Evolutionary conservation across 2,329 filamentous ascomycete genomes (phyloP).

Genomic region (Botrytis hyacinthi): DNA sequence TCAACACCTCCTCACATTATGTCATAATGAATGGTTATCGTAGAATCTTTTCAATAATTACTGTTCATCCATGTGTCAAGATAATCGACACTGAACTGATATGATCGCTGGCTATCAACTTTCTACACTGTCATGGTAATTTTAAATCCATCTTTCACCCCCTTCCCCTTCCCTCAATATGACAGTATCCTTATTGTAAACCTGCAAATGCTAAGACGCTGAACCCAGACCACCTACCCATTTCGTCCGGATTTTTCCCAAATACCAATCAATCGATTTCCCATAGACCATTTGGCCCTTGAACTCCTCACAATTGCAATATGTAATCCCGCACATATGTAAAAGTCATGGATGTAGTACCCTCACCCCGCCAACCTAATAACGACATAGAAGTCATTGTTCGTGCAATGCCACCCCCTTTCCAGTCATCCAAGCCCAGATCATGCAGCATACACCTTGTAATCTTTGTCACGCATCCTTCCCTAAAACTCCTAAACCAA

Average conservation of each 20-base stretch:
- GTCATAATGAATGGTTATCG: neutral
- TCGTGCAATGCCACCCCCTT: conserved; percentile 20
- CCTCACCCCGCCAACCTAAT: neutral
- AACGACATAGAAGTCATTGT: conserved; percentile 11
- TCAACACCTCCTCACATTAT: neutral
- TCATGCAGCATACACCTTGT: conserved; percentile 25
- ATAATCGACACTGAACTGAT: neutral
- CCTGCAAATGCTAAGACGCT: conserved; percentile 8
- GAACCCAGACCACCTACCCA: neutral
- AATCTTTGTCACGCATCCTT: conserved; percentile 33
- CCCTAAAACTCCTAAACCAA: conserved; percentile 31
- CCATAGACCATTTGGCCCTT: conserved; percentile 1
- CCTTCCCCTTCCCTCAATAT: neutral
- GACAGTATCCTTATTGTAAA: conserved; percentile 9
- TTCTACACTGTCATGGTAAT: neutral
- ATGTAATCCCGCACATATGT: conserved; percentile 16
- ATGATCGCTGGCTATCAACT: neutral
- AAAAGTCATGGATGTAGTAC: conserved; percentile 18
- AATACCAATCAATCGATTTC: conserved; percentile 2
- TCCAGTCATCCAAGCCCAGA: conserved; percentile 22
- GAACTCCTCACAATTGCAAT: conserved; percentile 16
- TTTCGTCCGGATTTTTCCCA: neutral
- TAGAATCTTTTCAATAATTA: neutral
- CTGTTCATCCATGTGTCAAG: neutral
- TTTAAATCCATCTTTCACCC: neutral